These are phyloP conservation scores for Coniochaeta hoffmannii DNA, from an alignment of 2,329 filamentous ascomycete genomes.

Conservation along the genomic window DNA sequence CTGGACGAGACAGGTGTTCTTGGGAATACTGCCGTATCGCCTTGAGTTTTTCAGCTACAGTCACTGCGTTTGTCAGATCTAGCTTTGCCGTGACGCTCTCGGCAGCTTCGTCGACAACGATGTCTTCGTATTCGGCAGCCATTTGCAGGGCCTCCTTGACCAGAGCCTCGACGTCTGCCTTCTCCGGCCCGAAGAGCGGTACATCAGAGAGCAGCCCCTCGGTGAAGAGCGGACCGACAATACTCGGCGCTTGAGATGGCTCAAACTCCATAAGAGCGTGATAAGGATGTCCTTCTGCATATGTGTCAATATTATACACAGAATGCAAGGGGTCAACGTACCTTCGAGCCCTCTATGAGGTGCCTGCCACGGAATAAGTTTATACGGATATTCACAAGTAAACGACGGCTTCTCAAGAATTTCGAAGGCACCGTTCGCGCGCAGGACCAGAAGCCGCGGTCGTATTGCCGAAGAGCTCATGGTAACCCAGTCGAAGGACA, in stretches of 20 bases:
- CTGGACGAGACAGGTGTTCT: slow-evolving; percentile 9
- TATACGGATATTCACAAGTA: slow-evolving; percentile 50
- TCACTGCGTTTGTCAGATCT: slow-evolving; percentile 22
- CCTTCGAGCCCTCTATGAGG: slow-evolving; percentile 51
- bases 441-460: slow-evolving; percentile 51
- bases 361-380: slow-evolving; percentile 53
- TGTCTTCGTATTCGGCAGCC: slow-evolving; percentile 22
- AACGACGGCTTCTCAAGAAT: slow-evolving; percentile 55
- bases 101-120: slow-evolving; percentile 29
- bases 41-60: slow-evolving; percentile 41
- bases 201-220: slow-evolving; percentile 46
- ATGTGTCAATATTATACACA: neutral
- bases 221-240: slow-evolving; percentile 46
- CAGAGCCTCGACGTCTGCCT: slow-evolving; percentile 31
- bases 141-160: slow-evolving; percentile 33
- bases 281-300: slow-evolving; percentile 41
- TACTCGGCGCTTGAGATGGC: slow-evolving; percentile 39
- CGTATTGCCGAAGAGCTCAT: slow-evolving; percentile 46
- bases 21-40: slow-evolving; percentile 32
- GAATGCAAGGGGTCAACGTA: slow-evolving; percentile 14
- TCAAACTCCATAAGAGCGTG: slow-evolving; percentile 53
- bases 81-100: slow-evolving; percentile 11
- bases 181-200: slow-evolving; percentile 50
- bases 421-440: slow-evolving; percentile 53
- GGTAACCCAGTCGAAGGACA: slow-evolving; percentile 63